phyloP scores from a whole-genome alignment of 805 yeast genomes.

The Lipomyces yamanashiensis region DNA sequence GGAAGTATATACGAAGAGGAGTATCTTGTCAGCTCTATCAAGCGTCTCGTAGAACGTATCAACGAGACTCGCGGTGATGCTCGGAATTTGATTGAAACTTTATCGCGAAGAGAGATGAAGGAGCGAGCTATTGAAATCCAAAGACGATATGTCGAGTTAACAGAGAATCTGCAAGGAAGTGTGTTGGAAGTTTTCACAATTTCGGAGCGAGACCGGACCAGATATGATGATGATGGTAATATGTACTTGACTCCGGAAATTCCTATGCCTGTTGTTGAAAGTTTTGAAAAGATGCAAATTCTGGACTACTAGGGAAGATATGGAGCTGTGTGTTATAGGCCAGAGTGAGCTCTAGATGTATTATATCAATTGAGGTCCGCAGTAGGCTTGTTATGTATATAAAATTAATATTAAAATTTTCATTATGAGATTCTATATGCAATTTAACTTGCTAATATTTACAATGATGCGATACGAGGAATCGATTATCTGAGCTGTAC shows the following conservation, averaged over 20 bases:
- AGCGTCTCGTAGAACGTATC: conserved; percentile 83
- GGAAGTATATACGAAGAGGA: conserved; percentile 98
- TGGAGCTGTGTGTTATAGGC: not conserved
- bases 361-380: not conserved
- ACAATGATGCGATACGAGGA: not conserved
- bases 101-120: conserved; percentile 70
- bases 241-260: conserved; percentile 53
- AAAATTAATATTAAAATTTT: no score
- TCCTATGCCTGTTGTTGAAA: conserved; percentile 24
- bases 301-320: conserved; percentile 19
- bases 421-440: no score
- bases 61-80: conserved; percentile 78
- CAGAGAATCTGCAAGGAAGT: conserved; percentile 60
- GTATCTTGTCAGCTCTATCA: conserved; percentile 83
- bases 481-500: conserved; percentile 25
- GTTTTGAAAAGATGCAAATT: conserved; percentile 27
- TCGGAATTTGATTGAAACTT: conserved; percentile 68
- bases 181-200: conserved; percentile 77
- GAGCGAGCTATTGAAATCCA: conserved; percentile 86
- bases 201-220: conserved; percentile 84
- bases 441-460: not conserved
- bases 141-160: conserved; percentile 62
- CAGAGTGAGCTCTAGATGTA: not conserved
- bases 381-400: not conserved
- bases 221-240: conserved; percentile 87